Conservation (phyloP, 805 yeast species). For the Cyberlindnera galapagoensis region DNA sequence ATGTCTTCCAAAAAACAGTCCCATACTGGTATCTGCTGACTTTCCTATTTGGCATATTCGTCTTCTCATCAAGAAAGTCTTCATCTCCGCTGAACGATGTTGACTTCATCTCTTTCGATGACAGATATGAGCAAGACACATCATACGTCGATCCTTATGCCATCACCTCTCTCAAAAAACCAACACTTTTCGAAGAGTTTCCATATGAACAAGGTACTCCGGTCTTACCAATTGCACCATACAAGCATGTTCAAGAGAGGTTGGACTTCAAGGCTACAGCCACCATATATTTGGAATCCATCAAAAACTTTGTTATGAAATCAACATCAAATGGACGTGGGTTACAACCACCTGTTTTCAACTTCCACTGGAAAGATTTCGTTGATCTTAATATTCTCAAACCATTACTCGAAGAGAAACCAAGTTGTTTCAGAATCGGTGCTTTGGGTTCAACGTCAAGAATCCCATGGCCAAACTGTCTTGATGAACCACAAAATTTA, state of each 20-base stretch:
- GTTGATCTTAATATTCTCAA: constrained; percentile 38
- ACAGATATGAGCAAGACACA: constrained; percentile 17
- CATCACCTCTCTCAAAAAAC: constrained; percentile 12
- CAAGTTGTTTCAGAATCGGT: constrained; percentile 39
- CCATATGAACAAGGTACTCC: constrained; percentile 26
- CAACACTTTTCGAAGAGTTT: constrained; percentile 21
- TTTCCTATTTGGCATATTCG: constrained; percentile 17
- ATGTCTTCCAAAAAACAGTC: constrained; percentile 8
- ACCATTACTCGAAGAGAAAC: constrained; percentile 32
- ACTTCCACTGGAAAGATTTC: constrained; percentile 54
- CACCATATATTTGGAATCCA: constrained; percentile 27
- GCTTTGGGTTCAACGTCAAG: constrained; percentile 34
- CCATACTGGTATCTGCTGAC: constrained; percentile 19
- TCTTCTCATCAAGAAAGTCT: constrained; percentile 10
- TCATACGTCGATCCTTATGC: constrained; percentile 16
- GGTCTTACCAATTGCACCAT: constrained; percentile 34
- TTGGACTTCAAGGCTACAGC: constrained; percentile 31
- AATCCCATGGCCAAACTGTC: constrained; percentile 36
- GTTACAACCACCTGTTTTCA: constrained; percentile 27
- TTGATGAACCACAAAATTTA: constrained; percentile 27
- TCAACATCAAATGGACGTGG: constrained; percentile 18
- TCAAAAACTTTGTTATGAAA: constrained; percentile 25
- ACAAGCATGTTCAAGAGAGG: constrained; percentile 28
- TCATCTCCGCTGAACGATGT: constrained; percentile 8
- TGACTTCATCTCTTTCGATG: constrained; percentile 12